Evolutionary conservation across 208 protist genomes (phyloP).

Genomic region (Crithidia brevicula): DNA sequence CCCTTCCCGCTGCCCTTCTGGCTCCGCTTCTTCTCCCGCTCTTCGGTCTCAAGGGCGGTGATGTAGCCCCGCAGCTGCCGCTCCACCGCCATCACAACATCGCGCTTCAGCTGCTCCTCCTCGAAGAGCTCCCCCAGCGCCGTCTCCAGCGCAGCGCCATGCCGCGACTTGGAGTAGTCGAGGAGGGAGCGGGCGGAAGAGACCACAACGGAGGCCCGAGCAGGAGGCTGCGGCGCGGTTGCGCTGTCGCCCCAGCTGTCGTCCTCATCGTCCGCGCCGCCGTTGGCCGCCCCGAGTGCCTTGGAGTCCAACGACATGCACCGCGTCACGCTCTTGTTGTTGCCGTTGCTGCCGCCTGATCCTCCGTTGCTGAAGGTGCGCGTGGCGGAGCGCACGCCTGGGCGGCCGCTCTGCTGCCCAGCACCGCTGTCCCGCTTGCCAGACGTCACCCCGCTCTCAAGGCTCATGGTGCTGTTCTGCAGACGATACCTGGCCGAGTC

Average conservation of each 20-base stretch:
- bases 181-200: conserved; percentile 33
- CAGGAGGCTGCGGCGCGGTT: neutral
- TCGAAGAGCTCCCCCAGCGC: conserved; percentile 25
- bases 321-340: conserved; percentile 5
- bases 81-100: conserved; percentile 47
- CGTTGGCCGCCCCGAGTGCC: conserved; percentile 13
- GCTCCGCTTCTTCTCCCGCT: neutral
- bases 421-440: conserved; percentile 2
- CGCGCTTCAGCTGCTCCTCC: conserved; percentile 53
- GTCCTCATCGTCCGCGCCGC: conserved; percentile 15
- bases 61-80: conserved; percentile 48
- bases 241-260: conserved; percentile 43
- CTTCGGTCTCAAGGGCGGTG: conserved; percentile 7
- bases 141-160: conserved; percentile 10
- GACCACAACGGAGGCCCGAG: neutral
- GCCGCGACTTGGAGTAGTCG: conserved; percentile 31
- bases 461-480: conserved; percentile 17
- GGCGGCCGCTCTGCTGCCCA: neutral
- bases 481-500: neutral
- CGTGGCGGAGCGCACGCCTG: neutral
- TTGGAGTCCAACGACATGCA: conserved; percentile 47
- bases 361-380: neutral
- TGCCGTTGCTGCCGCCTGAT: neutral
- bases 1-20: neutral
- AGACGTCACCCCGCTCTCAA: conserved; percentile 21